A percentile compares a stretch with the other conserved stretches of the same genome.
Evolutionary conservation across 129 eudicot species (phyloP).

Genomic region (Flaveria brownii): DNA sequence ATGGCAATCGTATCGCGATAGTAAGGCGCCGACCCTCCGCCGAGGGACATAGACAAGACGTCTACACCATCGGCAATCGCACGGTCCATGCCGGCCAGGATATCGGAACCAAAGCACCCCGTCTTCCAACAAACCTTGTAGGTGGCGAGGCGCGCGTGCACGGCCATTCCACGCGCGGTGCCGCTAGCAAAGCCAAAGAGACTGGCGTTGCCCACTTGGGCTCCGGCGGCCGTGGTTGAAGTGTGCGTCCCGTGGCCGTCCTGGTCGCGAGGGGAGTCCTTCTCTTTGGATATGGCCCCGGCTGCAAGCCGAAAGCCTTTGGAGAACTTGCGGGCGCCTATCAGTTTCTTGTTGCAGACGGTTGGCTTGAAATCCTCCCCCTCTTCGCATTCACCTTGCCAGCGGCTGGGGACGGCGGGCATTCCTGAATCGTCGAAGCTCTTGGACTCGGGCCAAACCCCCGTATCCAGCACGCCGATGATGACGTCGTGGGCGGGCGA

Average conservation of each 20-base stretch:
- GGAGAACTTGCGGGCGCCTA: constrained; percentile 73
- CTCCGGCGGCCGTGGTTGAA: constrained; percentile 76
- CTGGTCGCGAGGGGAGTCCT: constrained; percentile 63
- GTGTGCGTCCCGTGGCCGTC: constrained; percentile 98
- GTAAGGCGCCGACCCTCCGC: constrained; percentile 73
- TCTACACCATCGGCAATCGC: constrained; percentile 80
- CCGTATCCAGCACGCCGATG: constrained; percentile 79
- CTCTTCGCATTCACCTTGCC: constrained; percentile 65
- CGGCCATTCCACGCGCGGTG: constrained; percentile 84
- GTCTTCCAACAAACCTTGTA: constrained; percentile 77
- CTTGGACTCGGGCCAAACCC: constrained; percentile 75
- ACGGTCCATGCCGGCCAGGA: constrained; percentile 76
- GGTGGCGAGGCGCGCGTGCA: constrained; percentile 64
- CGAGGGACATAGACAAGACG: constrained; percentile 72
- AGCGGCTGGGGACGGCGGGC: constrained; percentile 53
- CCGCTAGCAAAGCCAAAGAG: constrained; percentile 80
- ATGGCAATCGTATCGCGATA: constrained; percentile 68
- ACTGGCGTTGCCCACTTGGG: constrained; percentile 59
- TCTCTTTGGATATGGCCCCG: constrained; percentile 35
- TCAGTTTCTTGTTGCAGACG: constrained; percentile 66
- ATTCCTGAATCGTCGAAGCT: constrained; percentile 55
- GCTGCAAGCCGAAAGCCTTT: constrained; percentile 59
- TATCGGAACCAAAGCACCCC: constrained; percentile 83
- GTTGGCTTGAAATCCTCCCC: constrained; percentile 47
- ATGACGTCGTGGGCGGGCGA: constrained; percentile 58